Base-by-base conservation (phyloP, 306 rosid genomes). In the Inga laurina region DNA sequence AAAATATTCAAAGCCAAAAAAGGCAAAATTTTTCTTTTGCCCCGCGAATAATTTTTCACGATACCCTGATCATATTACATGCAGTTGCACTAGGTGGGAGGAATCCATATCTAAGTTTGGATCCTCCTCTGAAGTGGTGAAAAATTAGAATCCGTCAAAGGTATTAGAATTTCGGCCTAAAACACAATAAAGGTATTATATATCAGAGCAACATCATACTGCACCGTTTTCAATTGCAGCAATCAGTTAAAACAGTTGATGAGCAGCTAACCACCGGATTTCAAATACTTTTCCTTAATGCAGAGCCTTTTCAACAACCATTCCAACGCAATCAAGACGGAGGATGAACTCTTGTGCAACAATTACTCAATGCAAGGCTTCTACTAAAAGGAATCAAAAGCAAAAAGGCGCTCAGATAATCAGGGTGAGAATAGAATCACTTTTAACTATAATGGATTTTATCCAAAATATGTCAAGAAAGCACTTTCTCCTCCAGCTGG, bases 401-500 rank as follows among this genome's bases (percentile, higher is more conserved):
- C 30, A 3, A 72, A 39, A 78, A 41, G 69, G 57, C 75, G 37
- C 41, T 32, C 16, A 12, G 43, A 65, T 52, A 88, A 82, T 83
- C 73, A 67, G 71, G 49, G 72, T 66, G 80, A 45, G 78, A 57
- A 81, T 81, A 62, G 71, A 71, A 75, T 83, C 78, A 57, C 14
- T 46, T 49, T 43, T 76, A 82, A 4, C 13, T 27, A 22, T 10
- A 59, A 22, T 16, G 72, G 48, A 76, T 48, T 65, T 32, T 32
- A n/a, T 72, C 74, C 48, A 62, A 43, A 48, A 74, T 75, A 76
- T 74, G 54, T 88, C 84, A 94, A 77, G 91, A 89, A 4, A 90
- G 51, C 86, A 92, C 89, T 80, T 88, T 90, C 76, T 91, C 82
- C 41, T 88, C 85, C 19, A 83, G 73, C 39, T 57, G 82, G 62